These are phyloP conservation scores for Botrytis tulipae DNA, from an alignment of 2,329 filamentous ascomycete genomes.

Conservation along the genomic window DNA sequence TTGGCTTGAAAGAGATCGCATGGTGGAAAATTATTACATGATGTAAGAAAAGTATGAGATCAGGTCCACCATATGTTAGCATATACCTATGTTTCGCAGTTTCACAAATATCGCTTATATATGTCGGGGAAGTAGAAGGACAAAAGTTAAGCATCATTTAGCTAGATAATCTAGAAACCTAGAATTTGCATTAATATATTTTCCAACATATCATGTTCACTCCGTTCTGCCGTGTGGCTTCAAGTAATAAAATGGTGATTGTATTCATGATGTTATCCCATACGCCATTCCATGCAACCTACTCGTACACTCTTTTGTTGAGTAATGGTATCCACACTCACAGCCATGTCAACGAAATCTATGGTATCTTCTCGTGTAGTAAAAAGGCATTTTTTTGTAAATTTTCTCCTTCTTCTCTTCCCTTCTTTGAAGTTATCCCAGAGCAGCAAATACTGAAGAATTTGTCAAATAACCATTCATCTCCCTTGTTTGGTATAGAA, in stretches of 20 bases:
- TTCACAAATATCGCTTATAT: background rate
- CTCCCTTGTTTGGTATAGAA: background rate
- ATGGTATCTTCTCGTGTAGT: background rate
- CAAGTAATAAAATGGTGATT: slow-evolving; percentile 5
- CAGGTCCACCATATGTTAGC: background rate
- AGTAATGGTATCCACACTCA: background rate
- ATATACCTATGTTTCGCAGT: background rate
- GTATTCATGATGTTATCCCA: background rate
- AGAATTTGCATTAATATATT: background rate
- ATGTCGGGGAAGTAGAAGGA: background rate
- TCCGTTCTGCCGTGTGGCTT: background rate
- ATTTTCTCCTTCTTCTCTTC: background rate
- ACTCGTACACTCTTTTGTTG: background rate
- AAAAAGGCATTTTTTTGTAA: background rate
- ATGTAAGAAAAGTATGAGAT: background rate
- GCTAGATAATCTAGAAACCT: background rate
- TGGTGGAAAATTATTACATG: background rate
- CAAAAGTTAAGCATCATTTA: too few relatives aligned
- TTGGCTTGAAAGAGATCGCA: background rate
- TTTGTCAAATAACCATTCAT: background rate
- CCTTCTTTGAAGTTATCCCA: background rate
- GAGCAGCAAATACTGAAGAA: background rate
- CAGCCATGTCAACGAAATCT: background rate
- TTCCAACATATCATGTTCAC: background rate
- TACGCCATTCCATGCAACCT: slow-evolving; percentile 13